A percentile compares a stretch with the other conserved stretches of the same genome.
Conservation (phyloP, 257 asterid species). For the Osmanthus fragrans region DNA sequence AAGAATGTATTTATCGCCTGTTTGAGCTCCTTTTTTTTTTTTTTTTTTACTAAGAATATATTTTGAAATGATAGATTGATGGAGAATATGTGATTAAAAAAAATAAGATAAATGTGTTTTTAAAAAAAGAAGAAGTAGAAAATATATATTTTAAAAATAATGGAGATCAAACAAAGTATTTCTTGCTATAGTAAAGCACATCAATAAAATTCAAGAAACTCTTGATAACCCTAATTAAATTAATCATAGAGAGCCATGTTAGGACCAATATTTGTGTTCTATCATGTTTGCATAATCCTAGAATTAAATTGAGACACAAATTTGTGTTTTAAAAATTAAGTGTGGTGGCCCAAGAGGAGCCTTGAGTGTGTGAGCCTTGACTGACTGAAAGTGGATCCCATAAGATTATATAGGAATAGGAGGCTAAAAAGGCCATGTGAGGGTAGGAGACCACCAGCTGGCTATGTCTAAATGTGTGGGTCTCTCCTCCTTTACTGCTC, state of each 20-base stretch:
- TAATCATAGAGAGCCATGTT: not conserved
- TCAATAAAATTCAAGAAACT: not conserved
- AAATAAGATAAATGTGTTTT: too few species aligned
- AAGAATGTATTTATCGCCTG: too few species aligned
- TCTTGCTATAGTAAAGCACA: not conserved
- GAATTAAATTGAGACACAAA: not conserved
- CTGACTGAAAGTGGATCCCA: slow-evolving; percentile 35
- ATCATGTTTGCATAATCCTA: not conserved
- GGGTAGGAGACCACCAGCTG: slow-evolving; percentile 61
- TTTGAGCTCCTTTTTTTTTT: too few species aligned
- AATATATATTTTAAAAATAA: too few species aligned
- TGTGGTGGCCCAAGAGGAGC: slow-evolving; percentile 31
- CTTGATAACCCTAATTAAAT: not conserved
- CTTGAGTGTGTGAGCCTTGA: slow-evolving; percentile 26
- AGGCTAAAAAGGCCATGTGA: slow-evolving; percentile 48
- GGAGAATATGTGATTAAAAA: too few species aligned
- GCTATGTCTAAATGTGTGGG: slow-evolving; percentile 42
- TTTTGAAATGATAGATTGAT: too few species aligned
- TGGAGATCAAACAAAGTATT: not conserved
- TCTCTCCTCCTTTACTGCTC: not conserved
- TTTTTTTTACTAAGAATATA: too few species aligned
- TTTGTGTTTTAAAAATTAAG: not conserved
- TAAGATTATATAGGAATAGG: slow-evolving; percentile 1
- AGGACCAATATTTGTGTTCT: not conserved
- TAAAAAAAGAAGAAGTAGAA: too few species aligned